Base-by-base conservation (phyloP, 805 yeast species). In the Saturnispora ahearnii region DNA sequence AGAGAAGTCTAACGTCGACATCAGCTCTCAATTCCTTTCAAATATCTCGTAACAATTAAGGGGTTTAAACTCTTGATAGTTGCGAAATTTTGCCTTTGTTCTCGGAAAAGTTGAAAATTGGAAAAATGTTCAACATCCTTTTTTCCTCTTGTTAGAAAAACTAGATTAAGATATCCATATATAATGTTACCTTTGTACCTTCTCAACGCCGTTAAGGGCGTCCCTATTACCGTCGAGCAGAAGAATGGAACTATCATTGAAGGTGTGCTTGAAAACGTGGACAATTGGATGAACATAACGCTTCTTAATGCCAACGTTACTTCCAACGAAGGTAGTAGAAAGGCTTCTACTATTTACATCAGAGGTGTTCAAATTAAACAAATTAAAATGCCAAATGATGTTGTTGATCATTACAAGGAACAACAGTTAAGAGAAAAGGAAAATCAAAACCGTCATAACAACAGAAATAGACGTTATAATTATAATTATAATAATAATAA, bases 211-310 rank as follows among this genome's bases (percentile, higher is more conserved):
- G 87, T 96, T 15, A 90, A 89, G 65, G 90, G 87, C 51, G 90
- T 87, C 61, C 85, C 89, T 36, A 76, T 93, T 60, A 75, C 84
- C 61, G 87, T 93, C 45, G 99, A 91, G 65, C 77, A 93, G 62
- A 93, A 93, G 66, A 82, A 84, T 50, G 96, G 98, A 32, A 96
- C 87, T 60, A 82, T 91, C 9, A 73, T 90, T 45, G 84, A 84
- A 60, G 99, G 99, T 46, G 78, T 77, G 50, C 72, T 93, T 52
- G 78, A 80, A 50, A 85, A 87, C 61, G 88, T 96, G 59, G 99
- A 93, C 65, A 82, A 87, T 37, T 87, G 95, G 89, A 93, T 93
- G 99, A 93, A 93, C 65, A 73, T 93, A 56, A 86, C 96, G 1
- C 73, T 93, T 48, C 74, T 74, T 32, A 82, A 89, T 55, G 97